Evolutionary conservation across 2,329 filamentous ascomycete species (phyloP), one percentile per base, ranked within the genome.

Genomic region (Mycogone perniciosa): DNA sequence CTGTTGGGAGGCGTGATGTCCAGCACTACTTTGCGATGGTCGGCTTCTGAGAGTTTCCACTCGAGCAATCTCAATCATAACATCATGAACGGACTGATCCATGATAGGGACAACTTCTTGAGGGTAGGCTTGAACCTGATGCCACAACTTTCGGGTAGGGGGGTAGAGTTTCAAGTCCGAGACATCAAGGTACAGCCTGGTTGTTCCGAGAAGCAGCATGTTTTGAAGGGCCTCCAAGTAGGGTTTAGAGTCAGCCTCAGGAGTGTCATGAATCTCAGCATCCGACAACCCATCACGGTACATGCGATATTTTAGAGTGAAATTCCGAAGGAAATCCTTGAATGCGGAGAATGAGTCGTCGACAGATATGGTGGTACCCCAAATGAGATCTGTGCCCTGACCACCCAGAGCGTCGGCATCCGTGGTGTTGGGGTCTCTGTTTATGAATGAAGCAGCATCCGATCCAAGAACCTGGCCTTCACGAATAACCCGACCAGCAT

Each of bases 341-440:
- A 96, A 95, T 0, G 85, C 78, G 46, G 84, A 81, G 67, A 95
- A 88, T 0, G 89, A 90, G 66, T 97, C 91, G 54, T 89, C 83
- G 48, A 99, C 86, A 5, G 92, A 96, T 45, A 99, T 88, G 37
- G 95, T 97, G 40, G 93, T 99, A 67, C 93, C 93, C 93, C 93
- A 99, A 57, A 99, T 92, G 52, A 95, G 82, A 59, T 86, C 84
- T 50, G 86, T 85, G 37, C 88, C 88, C 52, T 82, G 82, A 2
- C 91, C 93, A 37, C 90, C 92, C 38, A 96, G 80, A 1, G 79
- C 81, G 63, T 96, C 88, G 1, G 93, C 93, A 67, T 99, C 93
- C 2, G 92, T 96, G 6, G 91, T 96, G 56, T 86, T 86, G 1
- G 89, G 89, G 58, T 96, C 78, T 58, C 79, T 69, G 63, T 82